phyloP scores from a whole-genome alignment of 1,284 basidiomycete genomes.

The Ganoderma boninense region DNA sequence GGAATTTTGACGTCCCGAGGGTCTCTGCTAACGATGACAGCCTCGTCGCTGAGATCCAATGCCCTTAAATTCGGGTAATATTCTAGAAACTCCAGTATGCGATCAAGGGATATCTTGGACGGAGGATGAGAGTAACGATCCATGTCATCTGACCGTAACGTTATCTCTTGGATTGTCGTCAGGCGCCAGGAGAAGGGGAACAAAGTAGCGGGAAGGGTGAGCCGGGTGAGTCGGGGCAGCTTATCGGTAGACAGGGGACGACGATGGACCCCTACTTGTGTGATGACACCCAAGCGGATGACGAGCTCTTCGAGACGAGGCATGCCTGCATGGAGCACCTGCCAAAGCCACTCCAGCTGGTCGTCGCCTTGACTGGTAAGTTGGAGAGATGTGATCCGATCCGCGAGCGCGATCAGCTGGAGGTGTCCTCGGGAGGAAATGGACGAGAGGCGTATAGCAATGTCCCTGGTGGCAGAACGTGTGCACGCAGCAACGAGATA shows the following conservation, averaged over 20 bases:
- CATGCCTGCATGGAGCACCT: neutral
- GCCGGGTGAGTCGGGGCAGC: neutral
- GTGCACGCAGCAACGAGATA: neutral
- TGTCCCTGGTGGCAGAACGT: neutral
- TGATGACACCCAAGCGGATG: neutral
- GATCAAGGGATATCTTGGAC: neutral
- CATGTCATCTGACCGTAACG: neutral
- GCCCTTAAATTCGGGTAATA: neutral
- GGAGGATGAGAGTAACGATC: neutral
- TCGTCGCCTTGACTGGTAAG: neutral
- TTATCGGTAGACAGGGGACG: neutral
- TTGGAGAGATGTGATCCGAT: neutral
- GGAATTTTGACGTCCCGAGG: neutral
- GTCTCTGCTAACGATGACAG: neutral
- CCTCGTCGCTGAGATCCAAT: neutral
- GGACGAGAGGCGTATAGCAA: neutral
- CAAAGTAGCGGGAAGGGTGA: neutral
- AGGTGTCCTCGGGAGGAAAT: neutral
- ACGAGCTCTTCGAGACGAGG: neutral
- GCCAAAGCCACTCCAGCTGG: neutral
- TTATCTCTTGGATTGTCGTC: neutral
- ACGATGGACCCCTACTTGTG: too few relatives aligned
- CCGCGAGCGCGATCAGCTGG: neutral
- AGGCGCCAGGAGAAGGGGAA: neutral
- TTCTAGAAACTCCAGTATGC: neutral